These are phyloP conservation scores for Dictyostelium discoideum DNA, from an alignment of 78 protist species.

Conservation along the genomic window DNA sequence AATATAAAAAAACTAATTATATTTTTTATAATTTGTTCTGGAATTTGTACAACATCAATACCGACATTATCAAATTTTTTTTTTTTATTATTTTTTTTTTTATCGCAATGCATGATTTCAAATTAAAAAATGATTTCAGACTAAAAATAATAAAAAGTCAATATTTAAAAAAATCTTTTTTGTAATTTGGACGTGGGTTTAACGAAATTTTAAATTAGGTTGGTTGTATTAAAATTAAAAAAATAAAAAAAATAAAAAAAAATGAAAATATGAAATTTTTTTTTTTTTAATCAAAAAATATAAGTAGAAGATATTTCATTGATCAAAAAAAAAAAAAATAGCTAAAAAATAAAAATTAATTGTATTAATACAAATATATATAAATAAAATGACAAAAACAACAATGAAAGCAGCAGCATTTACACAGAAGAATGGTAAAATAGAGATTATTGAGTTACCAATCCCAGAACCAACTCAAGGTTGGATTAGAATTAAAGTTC, in stretches of 20 bases:
- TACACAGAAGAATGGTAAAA: background rate
- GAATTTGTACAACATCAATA: too few species aligned
- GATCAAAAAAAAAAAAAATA: background rate
- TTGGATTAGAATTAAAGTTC: constrained; percentile 66
- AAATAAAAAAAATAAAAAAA: too few species aligned
- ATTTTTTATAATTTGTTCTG: too few species aligned
- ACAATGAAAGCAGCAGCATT: background rate
- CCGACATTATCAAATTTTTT: too few species aligned
- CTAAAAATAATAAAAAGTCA: too few species aligned
- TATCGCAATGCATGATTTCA: background rate
- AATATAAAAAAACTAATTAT: too few species aligned
- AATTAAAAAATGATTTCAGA: too few species aligned
- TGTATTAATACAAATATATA: background rate
- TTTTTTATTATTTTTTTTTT: too few species aligned
- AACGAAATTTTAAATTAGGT: background rate
- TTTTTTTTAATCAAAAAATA: too few species aligned
- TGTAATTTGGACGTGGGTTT: background rate
- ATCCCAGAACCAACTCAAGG: constrained; percentile 63
- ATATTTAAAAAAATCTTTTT: background rate
- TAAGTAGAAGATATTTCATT: background rate
- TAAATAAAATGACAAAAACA: background rate
- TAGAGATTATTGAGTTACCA: constrained; percentile 7
- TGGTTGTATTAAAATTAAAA: too few species aligned
- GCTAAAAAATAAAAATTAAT: too few species aligned
- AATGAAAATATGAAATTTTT: too few species aligned